Conservation (phyloP, 441 rosid species). For the Corymbia citriodora region DNA sequence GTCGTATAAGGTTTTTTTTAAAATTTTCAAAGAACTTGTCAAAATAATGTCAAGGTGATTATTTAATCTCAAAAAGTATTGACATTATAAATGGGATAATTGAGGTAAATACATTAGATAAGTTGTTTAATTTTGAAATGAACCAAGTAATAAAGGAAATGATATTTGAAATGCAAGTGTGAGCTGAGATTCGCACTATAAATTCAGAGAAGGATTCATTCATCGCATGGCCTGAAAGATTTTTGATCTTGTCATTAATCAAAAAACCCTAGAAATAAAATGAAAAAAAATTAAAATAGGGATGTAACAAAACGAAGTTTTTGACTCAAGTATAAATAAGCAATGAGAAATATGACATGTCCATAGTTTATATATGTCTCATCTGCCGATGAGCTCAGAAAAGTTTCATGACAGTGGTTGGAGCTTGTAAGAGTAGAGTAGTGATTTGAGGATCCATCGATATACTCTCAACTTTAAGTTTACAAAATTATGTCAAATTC, state of each 20-base stretch:
- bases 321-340: background rate
- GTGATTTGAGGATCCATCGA: background rate
- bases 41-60: background rate
- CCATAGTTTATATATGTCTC: background rate
- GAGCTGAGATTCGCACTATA: background rate
- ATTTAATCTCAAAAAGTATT: background rate
- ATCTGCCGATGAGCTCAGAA: background rate
- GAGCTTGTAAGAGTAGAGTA: background rate
- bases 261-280: background rate
- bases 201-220: background rate
- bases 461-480: background rate
- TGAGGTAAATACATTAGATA: background rate
- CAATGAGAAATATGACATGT: background rate
- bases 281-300: background rate
- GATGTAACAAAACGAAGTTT: background rate
- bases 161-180: background rate
- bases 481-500: background rate
- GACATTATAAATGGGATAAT: background rate
- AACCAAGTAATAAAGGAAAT: background rate
- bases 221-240: background rate
- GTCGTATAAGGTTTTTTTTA: background rate
- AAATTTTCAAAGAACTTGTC: background rate
- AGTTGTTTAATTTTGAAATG: background rate
- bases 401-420: background rate
- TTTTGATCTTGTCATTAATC: background rate